A percentile compares a stretch with the other conserved stretches of the same genome.
Conservation (phyloP, 176 grass and related monocot genomes). For the Dendrocalamus sinicus region DNA sequence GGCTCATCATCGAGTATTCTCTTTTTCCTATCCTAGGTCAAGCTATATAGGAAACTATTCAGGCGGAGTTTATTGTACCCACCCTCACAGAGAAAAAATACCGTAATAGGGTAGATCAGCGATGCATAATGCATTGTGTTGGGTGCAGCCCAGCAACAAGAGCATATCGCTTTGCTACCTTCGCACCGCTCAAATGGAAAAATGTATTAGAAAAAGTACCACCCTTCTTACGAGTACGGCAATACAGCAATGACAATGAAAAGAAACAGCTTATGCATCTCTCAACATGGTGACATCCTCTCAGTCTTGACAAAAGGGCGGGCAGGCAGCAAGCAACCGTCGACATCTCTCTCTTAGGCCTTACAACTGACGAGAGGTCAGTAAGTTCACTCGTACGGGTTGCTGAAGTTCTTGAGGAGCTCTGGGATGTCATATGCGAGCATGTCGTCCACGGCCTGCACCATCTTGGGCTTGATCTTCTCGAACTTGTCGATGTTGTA, state of each 20-base stretch:
- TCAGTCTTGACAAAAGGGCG: neutral
- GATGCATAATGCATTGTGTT: neutral
- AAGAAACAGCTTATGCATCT: neutral
- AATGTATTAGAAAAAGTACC: neutral
- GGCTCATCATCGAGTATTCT: no score
- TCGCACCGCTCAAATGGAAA: neutral
- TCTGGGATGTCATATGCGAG: slow-evolving; percentile 84
- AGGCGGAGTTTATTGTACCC: no score
- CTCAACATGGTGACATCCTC: neutral
- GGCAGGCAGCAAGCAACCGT: neutral
- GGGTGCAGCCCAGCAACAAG: slow-evolving; percentile 22
- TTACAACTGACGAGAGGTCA: slow-evolving; percentile 45
- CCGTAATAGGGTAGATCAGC: neutral
- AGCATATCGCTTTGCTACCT: neutral
- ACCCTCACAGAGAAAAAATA: no score
- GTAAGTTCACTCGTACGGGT: slow-evolving; percentile 63
- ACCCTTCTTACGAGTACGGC: neutral
- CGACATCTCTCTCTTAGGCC: neutral
- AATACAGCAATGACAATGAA: neutral
- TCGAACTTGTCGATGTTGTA: slow-evolving; percentile 98
- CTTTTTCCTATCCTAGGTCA: no score
- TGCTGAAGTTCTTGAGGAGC: slow-evolving; percentile 82
- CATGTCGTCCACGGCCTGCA: slow-evolving; percentile 90
- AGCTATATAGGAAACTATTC: no score
- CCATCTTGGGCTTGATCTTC: slow-evolving; percentile 93